Conservation (phyloP, 1,284 basidiomycete genomes). For the Apiotrichum laibachii region DNA sequence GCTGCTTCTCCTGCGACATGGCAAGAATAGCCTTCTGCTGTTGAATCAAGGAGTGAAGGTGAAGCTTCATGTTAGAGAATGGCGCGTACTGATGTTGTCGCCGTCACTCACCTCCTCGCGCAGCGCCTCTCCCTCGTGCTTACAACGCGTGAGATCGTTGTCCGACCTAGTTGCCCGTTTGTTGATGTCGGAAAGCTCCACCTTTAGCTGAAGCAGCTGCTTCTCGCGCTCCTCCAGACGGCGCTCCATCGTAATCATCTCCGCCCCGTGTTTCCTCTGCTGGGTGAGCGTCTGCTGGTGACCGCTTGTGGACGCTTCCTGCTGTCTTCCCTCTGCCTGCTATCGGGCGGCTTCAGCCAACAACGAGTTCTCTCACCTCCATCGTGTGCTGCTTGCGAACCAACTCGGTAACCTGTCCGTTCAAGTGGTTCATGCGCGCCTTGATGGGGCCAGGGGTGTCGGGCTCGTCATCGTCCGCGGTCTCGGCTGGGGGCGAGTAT, state of each 20-base stretch:
- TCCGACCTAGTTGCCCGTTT: constrained; percentile 3
- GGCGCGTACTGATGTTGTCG: too few relatives aligned
- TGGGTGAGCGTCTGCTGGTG: neutral
- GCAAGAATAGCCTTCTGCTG: constrained; percentile 41
- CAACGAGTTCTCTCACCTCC: constrained; percentile 24
- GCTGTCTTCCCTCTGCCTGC: neutral
- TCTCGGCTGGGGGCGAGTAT: neutral
- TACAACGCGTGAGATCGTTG: constrained; percentile 26
- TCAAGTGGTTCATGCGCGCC: constrained; percentile 35
- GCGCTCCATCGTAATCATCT: constrained; percentile 9
- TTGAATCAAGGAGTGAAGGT: constrained; percentile 32
- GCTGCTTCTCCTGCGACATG: constrained; percentile 40
- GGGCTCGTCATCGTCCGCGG: constrained; percentile 9
- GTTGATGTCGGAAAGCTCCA: constrained; percentile 11
- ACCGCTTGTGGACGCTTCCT: neutral
- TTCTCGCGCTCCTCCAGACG: constrained; percentile 9
- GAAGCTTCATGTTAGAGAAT: constrained; percentile 25
- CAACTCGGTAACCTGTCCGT: constrained; percentile 37
- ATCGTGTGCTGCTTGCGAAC: constrained; percentile 35
- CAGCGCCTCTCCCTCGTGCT: constrained; percentile 32
- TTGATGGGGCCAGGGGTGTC: constrained; percentile 39
- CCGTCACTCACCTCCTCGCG: constrained; percentile 37
- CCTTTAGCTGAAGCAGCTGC: constrained; percentile 1
- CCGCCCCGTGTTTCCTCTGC: constrained; percentile 27
- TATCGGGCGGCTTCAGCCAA: neutral